These are phyloP conservation scores for Debaryomyces maramus DNA, from an alignment of 805 yeast genomes.

Conservation along the genomic window DNA sequence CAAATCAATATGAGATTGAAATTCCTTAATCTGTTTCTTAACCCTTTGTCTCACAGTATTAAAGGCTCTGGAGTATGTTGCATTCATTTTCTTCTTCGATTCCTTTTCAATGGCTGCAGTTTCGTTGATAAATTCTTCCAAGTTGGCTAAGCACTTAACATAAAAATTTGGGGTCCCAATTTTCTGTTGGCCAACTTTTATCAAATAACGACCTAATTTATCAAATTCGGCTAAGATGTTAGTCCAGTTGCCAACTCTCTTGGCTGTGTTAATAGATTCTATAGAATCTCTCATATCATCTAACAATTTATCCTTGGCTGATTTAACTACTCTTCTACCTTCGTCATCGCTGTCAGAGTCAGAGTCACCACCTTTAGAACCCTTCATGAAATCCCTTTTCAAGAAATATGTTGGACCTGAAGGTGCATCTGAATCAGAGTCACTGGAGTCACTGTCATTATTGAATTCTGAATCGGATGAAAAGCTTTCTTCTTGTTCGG, in stretches of 20 bases:
- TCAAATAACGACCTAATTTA: conserved; percentile 62
- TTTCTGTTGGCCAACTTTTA: conserved; percentile 75
- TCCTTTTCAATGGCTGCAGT: conserved; percentile 53
- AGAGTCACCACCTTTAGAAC: conserved; percentile 30
- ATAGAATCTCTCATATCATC: conserved; percentile 78
- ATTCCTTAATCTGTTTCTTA: conserved; percentile 74
- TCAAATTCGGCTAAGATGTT: conserved; percentile 76
- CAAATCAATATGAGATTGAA: conserved; percentile 54
- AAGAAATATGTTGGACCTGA: conserved; percentile 57
- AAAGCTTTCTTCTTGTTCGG: conserved; percentile 28
- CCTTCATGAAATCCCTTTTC: conserved; percentile 49
- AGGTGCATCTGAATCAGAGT: conserved; percentile 33
- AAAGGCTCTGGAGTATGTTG: conserved; percentile 80
- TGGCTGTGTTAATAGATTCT: conserved; percentile 67
- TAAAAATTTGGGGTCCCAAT: conserved; percentile 69
- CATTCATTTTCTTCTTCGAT: conserved; percentile 70
- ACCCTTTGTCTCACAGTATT: conserved; percentile 88
- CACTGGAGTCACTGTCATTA: conserved; percentile 35
- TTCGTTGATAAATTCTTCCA: conserved; percentile 66
- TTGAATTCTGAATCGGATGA: conserved; percentile 53
- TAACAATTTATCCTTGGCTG: conserved; percentile 87
- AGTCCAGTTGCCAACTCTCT: conserved; percentile 77
- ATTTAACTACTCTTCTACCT: conserved; percentile 81
- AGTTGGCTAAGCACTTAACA: conserved; percentile 64
- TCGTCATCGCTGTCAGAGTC: conserved; percentile 60